phyloP scores from a whole-genome alignment of 2,329 filamentous ascomycete genomes.

The Paraphoma chrysanthemicola region DNA sequence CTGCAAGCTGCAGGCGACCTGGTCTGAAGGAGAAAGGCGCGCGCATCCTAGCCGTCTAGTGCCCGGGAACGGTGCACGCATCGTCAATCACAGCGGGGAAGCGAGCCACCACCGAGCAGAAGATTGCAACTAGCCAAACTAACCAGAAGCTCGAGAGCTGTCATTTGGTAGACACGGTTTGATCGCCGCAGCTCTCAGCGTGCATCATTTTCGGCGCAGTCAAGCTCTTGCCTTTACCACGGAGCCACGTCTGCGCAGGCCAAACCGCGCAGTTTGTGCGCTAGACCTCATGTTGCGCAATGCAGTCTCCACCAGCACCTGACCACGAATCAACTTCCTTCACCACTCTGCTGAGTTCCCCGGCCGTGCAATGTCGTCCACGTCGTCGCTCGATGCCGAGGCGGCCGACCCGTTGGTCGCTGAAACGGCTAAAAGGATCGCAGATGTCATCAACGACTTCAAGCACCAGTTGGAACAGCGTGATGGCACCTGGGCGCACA shows the following conservation, averaged over 20 bases:
- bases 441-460: constrained; percentile 35
- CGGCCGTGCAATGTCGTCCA: constrained; percentile 5
- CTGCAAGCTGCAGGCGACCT: constrained; percentile 21
- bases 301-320: constrained; percentile 16
- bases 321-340: constrained; percentile 10
- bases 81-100: constrained; percentile 24
- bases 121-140: constrained; percentile 8
- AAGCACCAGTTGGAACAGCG: constrained; percentile 29
- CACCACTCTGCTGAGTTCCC: constrained; percentile 3
- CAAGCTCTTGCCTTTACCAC: not conserved
- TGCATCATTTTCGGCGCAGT: not conserved
- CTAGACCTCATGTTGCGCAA: constrained; percentile 11
- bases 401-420: constrained; percentile 25
- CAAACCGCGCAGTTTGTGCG: not conserved
- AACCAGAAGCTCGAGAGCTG: not conserved
- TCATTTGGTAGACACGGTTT: not conserved
- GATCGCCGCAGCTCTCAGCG: not conserved
- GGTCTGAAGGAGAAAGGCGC: constrained; percentile 13
- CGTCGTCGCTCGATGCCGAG: constrained; percentile 6
- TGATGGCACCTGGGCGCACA: constrained; percentile 19
- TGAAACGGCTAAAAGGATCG: constrained; percentile 23
- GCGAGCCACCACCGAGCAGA: constrained; percentile 18
- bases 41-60: constrained; percentile 14
- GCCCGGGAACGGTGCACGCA: constrained; percentile 25
- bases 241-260: not conserved